These are phyloP conservation scores for Polygonum aviculare DNA, from an alignment of 148 eudicot genomes.

Conservation along the genomic window DNA sequence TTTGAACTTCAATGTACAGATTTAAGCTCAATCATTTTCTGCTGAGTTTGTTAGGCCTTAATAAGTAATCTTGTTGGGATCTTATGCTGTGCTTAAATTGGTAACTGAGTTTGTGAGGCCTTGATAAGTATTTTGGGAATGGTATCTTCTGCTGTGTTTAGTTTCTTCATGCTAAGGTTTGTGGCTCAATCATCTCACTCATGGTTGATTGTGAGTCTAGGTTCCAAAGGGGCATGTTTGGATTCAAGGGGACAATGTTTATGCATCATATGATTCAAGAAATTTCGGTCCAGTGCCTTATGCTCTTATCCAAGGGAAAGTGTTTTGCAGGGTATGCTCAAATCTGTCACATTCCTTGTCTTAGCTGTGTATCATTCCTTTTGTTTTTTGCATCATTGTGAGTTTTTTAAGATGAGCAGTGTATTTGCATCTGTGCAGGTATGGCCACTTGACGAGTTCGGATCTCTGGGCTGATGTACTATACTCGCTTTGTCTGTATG, in stretches of 20 bases:
- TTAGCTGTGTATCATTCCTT: too few relatives aligned
- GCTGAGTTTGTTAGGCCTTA: too few relatives aligned
- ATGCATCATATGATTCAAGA: conserved; percentile 72
- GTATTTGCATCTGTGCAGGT: conserved; percentile 15
- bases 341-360: conserved; percentile 1
- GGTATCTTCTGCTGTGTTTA: neutral
- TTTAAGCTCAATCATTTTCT: too few relatives aligned
- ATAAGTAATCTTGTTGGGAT: too few relatives aligned
- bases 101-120: too few relatives aligned
- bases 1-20: too few relatives aligned
- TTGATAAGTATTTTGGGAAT: too few relatives aligned
- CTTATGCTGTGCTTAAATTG: too few relatives aligned
- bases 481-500: neutral
- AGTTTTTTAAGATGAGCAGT: neutral
- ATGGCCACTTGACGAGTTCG: conserved; percentile 30
- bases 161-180: neutral
- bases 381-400: neutral
- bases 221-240: conserved; percentile 92
- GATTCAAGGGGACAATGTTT: conserved; percentile 86
- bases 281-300: conserved; percentile 75
- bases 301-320: conserved; percentile 76
- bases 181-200: neutral
- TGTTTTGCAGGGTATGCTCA: conserved; percentile 52
- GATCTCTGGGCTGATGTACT: conserved; percentile 12
- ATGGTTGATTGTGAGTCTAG: conserved; percentile 22